Base-by-base conservation (phyloP, 2,329 filamentous ascomycete species). In the Calonectria pseudoturangicola region DNA sequence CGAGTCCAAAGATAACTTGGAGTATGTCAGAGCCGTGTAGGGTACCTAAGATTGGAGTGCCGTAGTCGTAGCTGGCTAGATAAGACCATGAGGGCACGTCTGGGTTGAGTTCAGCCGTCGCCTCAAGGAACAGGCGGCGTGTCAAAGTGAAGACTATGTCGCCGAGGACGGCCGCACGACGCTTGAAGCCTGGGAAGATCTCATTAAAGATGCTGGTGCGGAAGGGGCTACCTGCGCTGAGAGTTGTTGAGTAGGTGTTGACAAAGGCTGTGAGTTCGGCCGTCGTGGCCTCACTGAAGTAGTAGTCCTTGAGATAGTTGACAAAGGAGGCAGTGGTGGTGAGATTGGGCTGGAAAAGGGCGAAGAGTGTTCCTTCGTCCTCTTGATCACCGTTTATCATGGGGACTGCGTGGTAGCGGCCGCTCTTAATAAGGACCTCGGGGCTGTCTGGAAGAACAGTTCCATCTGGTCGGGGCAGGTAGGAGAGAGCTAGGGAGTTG, bases 291-390 rank as follows among this genome's bases (percentile, higher is more conserved):
- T 85, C 81, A 43, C 87, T 82, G 86, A 95, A 95, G 85, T 90
- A 93, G 64, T 90, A 75, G 0, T 83, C 80, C 2, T 84, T 79
- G 27, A 97, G 83, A 79, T 96, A 96, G 21, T 88, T 84, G 41
- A 91, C 87, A 0, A 96, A 76, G 7, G 91, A 83, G 1, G 84
- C 83, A 0, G 88, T 90, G 1, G 88, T 93, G 12, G 90, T 93
- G 64, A 96, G 85, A 81, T 95, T 94, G 39, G 83, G 80, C 75
- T 94, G 93, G 81, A 93, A 92, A 41, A 96, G 86, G 6, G 92
- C 87, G 80, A 96, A 95, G 2, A 96, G 83, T 0, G 94, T 95
- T 21, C 94, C 93, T 82, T 96, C 94, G 79, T 96, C 94, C 85
- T 96, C 93, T 82, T 95, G 93, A 79, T 95, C 89, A 50, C 94